Conservation (phyloP, 139 green algal genomes). For the Closterium sp. region DNA sequence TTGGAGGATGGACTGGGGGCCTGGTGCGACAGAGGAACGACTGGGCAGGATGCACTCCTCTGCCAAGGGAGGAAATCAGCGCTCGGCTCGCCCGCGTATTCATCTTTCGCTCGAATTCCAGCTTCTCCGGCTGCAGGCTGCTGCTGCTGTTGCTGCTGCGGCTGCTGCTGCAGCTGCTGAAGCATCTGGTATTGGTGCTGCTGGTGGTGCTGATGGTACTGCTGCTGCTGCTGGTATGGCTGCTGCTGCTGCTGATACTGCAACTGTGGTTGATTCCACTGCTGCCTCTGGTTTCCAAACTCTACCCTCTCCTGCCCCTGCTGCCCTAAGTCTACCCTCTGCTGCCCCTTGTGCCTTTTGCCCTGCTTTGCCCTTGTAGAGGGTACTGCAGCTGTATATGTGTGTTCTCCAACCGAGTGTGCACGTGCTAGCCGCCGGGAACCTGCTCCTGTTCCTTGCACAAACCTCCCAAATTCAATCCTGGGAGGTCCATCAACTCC, state of each 20-base stretch:
- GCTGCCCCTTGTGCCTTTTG: not conserved
- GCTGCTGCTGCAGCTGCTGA: not conserved
- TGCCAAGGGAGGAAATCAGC: not conserved
- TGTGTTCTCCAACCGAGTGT: not conserved
- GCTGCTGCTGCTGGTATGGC: not conserved
- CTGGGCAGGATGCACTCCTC: not conserved
- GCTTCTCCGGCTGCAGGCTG: not conserved
- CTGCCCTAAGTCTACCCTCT: not conserved
- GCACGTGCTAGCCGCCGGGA: not conserved
- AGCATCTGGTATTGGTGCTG: not conserved
- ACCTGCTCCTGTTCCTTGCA: not conserved
- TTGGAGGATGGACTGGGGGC: not conserved
- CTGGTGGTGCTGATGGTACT: not conserved
- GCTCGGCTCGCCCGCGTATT: not conserved
- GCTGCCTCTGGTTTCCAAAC: too few relatives aligned
- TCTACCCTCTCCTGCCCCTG: not conserved
- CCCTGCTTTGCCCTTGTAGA: not conserved
- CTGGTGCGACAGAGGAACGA: not conserved
- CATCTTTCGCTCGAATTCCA: not conserved
- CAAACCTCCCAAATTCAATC: not conserved
- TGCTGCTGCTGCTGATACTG: not conserved
- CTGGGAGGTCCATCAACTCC: not conserved
- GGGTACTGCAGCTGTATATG: not conserved
- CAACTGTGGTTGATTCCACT: not conserved
- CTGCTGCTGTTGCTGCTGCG: not conserved